Evolutionary conservation across 2,329 filamentous ascomycete species (phyloP), one percentile per base, ranked within the genome.

Genomic region (Penicillium aurantiogriseum): DNA sequence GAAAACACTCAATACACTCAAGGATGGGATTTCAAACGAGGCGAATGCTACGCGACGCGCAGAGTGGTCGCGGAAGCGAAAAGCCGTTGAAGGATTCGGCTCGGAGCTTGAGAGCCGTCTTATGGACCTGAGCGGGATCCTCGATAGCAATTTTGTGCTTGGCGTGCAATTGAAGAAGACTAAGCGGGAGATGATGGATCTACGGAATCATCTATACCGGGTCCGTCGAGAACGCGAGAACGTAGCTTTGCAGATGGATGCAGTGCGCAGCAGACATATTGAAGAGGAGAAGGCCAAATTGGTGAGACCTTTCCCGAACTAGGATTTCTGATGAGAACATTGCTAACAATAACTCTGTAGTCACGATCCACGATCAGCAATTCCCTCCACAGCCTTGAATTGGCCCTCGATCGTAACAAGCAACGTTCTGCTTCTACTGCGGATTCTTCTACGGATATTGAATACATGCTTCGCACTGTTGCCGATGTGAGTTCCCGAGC

Each of bases 41-140:
- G 63, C 67, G 6, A 77, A 76, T 46, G 63, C 72, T 23, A 69
- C 74, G 23, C 71, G 74, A 47, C 72, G 73, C 15, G 67, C 71
- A 2, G 75, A 77, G 56, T 71, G 77, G 56, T 76, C 73, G 29
- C 76, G 76, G 54, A 78, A 81, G 57, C 72, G 76, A 58, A 79
- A 79, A 52, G 76, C 79, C 5, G 74, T 82, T 1, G 71, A 81
- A 38, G 74, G 75, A 5, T 84, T 80, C 64, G 76, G 77, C 15
- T 69, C 75, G 9, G 78, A 80, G 49, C 69, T 84, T 19, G 77
- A 79, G 19, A 77, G 79, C 29, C 76, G 79, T 23, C 68, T 84
- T 3, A 76, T 83, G 45, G 77, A 80, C 43, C 69, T 84, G 29
- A 82, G 80, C 57, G 80, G 81, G 61, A 76, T 81, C 23, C 75